Conservation (phyloP, 768 basidiomycete species). For the Dacryopinax spathularia region DNA sequence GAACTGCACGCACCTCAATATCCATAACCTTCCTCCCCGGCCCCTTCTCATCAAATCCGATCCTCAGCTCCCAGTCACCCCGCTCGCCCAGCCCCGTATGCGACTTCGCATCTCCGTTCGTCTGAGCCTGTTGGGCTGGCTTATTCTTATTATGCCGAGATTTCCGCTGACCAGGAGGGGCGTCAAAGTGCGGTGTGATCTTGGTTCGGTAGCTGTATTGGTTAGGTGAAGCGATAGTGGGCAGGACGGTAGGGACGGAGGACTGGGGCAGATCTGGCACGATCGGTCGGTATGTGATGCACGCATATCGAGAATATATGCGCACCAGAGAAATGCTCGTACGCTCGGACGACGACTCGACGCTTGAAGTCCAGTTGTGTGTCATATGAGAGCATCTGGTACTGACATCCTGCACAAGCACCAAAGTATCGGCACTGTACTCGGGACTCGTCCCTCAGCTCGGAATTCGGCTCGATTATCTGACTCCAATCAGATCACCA, state of each 20-base stretch:
- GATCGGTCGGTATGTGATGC: conserved; percentile 21
- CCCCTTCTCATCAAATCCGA: conserved; percentile 79
- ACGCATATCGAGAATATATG: background rate
- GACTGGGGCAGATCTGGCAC: conserved; percentile 36
- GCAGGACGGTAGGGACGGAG: conserved; percentile 47
- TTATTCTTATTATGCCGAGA: conserved; percentile 21
- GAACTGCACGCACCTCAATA: conserved; percentile 53
- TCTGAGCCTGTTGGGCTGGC: conserved; percentile 27
- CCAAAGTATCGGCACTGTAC: conserved; percentile 81
- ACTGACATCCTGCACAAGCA: conserved; percentile 83
- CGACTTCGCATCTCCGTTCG: conserved; percentile 8
- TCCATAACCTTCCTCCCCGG: conserved; percentile 56
- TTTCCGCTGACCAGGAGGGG: conserved; percentile 37
- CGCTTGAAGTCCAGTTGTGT: conserved; percentile 76
- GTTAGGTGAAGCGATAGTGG: conserved; percentile 75
- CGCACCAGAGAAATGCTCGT: conserved; percentile 48
- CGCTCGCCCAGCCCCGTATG: conserved; percentile 12
- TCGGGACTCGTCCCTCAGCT: conserved; percentile 48
- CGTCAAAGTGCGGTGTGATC: conserved; percentile 91
- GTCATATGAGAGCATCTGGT: conserved; percentile 86
- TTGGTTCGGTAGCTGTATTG: conserved; percentile 92
- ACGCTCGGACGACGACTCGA: conserved; percentile 74
- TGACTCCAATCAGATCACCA: conserved; percentile 64
- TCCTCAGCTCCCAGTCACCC: conserved; percentile 47
- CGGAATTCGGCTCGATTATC: conserved; percentile 46